Evolutionary conservation across 2,329 filamentous ascomycete genomes (phyloP).

Genomic region (Dactylellina sp.): DNA sequence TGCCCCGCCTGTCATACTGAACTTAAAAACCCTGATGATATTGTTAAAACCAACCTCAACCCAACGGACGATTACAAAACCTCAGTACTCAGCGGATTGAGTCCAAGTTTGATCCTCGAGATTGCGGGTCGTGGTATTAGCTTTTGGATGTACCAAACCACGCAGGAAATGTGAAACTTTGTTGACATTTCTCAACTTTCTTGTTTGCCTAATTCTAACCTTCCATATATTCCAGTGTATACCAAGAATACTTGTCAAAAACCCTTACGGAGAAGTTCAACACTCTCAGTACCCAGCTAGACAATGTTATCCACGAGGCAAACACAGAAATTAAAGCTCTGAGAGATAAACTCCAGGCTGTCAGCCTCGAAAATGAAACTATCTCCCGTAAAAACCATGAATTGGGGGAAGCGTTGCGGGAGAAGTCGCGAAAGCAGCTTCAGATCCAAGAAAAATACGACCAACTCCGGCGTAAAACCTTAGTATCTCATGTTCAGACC

Average conservation of each 20-base stretch:
- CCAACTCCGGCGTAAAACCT: conserved; percentile 70
- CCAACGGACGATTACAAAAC: conserved; percentile 92
- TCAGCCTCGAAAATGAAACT: conserved; percentile 73
- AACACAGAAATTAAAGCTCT: conserved; percentile 74
- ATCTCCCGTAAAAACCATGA: conserved; percentile 79
- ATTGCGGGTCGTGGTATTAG: conserved; percentile 81
- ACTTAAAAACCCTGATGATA: conserved; percentile 79
- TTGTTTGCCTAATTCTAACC: background rate
- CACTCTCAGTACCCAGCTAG: conserved; percentile 73
- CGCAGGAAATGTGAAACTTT: conserved; percentile 78
- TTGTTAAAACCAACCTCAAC: conserved; percentile 76
- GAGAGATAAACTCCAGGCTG: conserved; percentile 68
- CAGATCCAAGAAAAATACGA: conserved; percentile 76
- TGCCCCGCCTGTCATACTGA: conserved; percentile 82
- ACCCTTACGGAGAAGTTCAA: conserved; percentile 78
- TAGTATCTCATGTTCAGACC: conserved; percentile 70
- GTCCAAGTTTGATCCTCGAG: conserved; percentile 84
- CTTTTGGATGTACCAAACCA: conserved; percentile 89
- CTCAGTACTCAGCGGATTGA: conserved; percentile 83
- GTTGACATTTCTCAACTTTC: background rate
- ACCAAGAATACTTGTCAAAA: conserved; percentile 80
- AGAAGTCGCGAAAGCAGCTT: conserved; percentile 77
- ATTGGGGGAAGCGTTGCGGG: conserved; percentile 73
- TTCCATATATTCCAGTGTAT: conserved; percentile 69
- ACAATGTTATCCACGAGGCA: conserved; percentile 79